Evolutionary conservation across 2,329 filamentous ascomycete genomes (phyloP).

Genomic region (Ophiocordyceps camponoti-saundersi): DNA sequence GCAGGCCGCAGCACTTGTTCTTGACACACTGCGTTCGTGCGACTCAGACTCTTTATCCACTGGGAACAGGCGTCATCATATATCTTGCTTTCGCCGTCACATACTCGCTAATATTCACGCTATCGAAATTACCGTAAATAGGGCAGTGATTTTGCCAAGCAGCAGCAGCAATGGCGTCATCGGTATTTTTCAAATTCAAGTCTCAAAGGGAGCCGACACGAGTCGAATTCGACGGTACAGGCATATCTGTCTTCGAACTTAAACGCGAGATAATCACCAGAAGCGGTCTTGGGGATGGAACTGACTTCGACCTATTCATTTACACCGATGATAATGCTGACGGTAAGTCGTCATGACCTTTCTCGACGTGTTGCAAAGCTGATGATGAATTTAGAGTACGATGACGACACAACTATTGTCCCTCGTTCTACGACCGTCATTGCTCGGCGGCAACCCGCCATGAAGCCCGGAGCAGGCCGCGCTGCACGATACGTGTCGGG

Average conservation of each 20-base stretch:
- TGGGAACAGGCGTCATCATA: not conserved
- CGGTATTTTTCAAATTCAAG: slow-evolving; percentile 99
- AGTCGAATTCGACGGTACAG: slow-evolving; percentile 92
- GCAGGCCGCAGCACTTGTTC: not conserved
- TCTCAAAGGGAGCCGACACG: slow-evolving; percentile 90
- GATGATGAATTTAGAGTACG: slow-evolving; percentile 52
- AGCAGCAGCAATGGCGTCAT: slow-evolving; percentile 58
- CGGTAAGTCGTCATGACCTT: slow-evolving; percentile 32
- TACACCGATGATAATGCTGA: slow-evolving; percentile 84
- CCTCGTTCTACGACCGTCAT: slow-evolving; percentile 88
- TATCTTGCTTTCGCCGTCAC: not conserved
- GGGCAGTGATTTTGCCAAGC: slow-evolving; percentile 5
- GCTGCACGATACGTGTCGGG: slow-evolving; percentile 92
- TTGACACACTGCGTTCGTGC: not conserved
- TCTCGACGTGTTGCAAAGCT: slow-evolving; percentile 5
- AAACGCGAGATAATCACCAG: slow-evolving; percentile 97
- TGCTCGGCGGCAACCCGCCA: slow-evolving; percentile 68
- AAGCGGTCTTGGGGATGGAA: slow-evolving; percentile 84
- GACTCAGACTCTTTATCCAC: not conserved
- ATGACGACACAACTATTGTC: slow-evolving; percentile 96
- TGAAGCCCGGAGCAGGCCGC: slow-evolving; percentile 71
- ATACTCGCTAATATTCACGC: not conserved
- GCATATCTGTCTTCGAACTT: slow-evolving; percentile 94
- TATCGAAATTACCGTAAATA: slow-evolving; percentile 7
- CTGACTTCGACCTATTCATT: slow-evolving; percentile 89